These are phyloP conservation scores for Boletus subcaerulescens DNA, from an alignment of 768 basidiomycete species.

Conservation along the genomic window DNA sequence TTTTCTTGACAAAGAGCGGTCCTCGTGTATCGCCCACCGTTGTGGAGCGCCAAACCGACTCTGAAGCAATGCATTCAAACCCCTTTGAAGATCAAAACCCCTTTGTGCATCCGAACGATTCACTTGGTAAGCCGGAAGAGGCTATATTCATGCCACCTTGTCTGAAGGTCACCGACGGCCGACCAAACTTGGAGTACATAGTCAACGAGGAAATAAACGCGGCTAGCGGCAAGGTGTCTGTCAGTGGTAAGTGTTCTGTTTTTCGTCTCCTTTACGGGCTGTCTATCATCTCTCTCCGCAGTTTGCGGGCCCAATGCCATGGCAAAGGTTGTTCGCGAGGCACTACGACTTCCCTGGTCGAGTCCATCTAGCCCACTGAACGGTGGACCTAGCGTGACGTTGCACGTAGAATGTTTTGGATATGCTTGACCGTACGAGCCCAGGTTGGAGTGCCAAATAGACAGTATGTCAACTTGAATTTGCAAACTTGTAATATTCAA, in stretches of 20 bases:
- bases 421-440: conserved; percentile 19
- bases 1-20: conserved; percentile 9
- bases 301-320: conserved; percentile 42
- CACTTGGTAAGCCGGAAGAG: not conserved
- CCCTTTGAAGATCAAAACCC: not conserved
- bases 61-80: not conserved
- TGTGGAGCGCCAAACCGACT: conserved; percentile 4
- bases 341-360: conserved; percentile 34
- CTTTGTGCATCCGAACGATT: not conserved
- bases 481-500: too few relatives aligned
- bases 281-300: not conserved
- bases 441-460: not conserved
- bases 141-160: not conserved
- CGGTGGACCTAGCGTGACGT: conserved; percentile 33
- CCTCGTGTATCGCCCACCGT: not conserved
- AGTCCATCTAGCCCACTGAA: conserved; percentile 24
- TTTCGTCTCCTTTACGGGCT: not conserved
- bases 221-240: conserved; percentile 35
- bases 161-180: conserved; percentile 32
- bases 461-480: too few relatives aligned
- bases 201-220: conserved; percentile 34
- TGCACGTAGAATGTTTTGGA: conserved; percentile 36
- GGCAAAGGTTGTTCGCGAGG: conserved; percentile 32
- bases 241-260: conserved; percentile 38
- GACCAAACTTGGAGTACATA: conserved; percentile 40